Conservation (phyloP, 164 flowering plant genomes). For the Magnolia officinalis region DNA sequence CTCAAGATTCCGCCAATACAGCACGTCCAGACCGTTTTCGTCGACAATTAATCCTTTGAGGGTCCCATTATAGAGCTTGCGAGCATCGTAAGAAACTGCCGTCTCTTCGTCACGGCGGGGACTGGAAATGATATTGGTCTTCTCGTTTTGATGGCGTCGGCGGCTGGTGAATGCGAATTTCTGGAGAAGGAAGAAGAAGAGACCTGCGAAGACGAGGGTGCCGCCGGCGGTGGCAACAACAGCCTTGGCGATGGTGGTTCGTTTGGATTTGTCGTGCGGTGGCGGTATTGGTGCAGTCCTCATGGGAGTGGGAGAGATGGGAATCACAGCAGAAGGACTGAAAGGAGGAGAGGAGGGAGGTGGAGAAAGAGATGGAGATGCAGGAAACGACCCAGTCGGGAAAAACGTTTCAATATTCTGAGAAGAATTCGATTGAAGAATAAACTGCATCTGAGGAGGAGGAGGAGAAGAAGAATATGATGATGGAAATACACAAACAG, state of each 20-base stretch:
- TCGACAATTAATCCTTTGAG: slow-evolving; percentile 73
- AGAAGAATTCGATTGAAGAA: slow-evolving; percentile 26
- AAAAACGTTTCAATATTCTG: slow-evolving; percentile 50
- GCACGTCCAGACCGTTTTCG: slow-evolving; percentile 83
- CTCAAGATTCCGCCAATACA: slow-evolving; percentile 78
- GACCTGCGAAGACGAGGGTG: slow-evolving; percentile 47
- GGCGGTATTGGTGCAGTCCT: slow-evolving; percentile 4
- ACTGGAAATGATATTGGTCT: background rate
- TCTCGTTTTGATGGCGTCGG: background rate
- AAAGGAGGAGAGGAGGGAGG: slow-evolving; percentile 1
- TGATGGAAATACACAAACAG: slow-evolving; percentile 14
- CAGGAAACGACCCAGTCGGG: slow-evolving; percentile 4
- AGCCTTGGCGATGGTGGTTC: slow-evolving; percentile 34
- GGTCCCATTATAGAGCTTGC: slow-evolving; percentile 36
- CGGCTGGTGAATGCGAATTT: slow-evolving; percentile 12
- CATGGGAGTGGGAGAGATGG: slow-evolving; percentile 9
- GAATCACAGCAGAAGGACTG: background rate
- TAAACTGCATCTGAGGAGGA: background rate
- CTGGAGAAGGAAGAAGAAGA: slow-evolving; percentile 50
- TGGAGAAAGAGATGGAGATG: slow-evolving; percentile 7
- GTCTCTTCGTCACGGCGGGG: slow-evolving; percentile 13
- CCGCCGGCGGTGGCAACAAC: slow-evolving; percentile 63
- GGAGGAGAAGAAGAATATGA: slow-evolving; percentile 24
- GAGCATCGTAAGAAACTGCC: slow-evolving; percentile 15
- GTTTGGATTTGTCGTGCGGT: background rate